phyloP scores from a whole-genome alignment of 805 yeast species.

The Candida namnaoensis region DNA sequence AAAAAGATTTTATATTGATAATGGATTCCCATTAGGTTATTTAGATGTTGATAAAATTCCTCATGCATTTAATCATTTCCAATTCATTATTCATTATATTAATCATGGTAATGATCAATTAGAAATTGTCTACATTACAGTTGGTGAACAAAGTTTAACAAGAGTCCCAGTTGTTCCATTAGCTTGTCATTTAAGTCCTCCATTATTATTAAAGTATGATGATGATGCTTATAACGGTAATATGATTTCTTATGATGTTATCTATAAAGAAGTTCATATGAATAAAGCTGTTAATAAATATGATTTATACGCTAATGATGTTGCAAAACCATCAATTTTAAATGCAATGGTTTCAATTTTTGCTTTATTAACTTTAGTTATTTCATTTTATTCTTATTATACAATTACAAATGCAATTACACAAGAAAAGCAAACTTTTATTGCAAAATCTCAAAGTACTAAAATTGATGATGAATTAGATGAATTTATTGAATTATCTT shows the following conservation, averaged over 20 bases:
- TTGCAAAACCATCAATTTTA: slow-evolving; percentile 15
- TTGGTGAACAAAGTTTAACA: slow-evolving; percentile 16
- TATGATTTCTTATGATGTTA: slow-evolving; percentile 17
- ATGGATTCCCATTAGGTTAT: slow-evolving; percentile 22
- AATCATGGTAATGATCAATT: slow-evolving; percentile 11
- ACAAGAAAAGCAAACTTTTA: slow-evolving; percentile 8
- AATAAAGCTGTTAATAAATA: slow-evolving; percentile 5
- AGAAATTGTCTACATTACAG: slow-evolving; percentile 17
- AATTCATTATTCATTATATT: slow-evolving; percentile 17
- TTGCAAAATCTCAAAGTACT: slow-evolving; percentile 2
- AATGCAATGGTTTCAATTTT: slow-evolving; percentile 12
- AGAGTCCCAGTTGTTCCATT: slow-evolving; percentile 16
- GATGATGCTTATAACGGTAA: slow-evolving; percentile 19
- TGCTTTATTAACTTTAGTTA: slow-evolving; percentile 6
- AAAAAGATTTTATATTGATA: slow-evolving; percentile 15
- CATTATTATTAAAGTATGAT: slow-evolving; percentile 13
- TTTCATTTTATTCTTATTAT: slow-evolving; percentile 10
- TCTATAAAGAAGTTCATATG: slow-evolving; percentile 18
- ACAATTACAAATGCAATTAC: slow-evolving; percentile 8
- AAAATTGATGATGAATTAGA: slow-evolving; percentile 5
- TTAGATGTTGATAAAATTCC: slow-evolving; percentile 18
- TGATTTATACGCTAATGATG: slow-evolving; percentile 16
- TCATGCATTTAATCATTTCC: slow-evolving; percentile 22
- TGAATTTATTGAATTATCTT: slow-evolving; percentile 14
- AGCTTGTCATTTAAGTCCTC: slow-evolving; percentile 15